Evolutionary conservation across 768 basidiomycete genomes (phyloP), one percentile per base, ranked within the genome.

Genomic region (Rubroboletus satanas): DNA sequence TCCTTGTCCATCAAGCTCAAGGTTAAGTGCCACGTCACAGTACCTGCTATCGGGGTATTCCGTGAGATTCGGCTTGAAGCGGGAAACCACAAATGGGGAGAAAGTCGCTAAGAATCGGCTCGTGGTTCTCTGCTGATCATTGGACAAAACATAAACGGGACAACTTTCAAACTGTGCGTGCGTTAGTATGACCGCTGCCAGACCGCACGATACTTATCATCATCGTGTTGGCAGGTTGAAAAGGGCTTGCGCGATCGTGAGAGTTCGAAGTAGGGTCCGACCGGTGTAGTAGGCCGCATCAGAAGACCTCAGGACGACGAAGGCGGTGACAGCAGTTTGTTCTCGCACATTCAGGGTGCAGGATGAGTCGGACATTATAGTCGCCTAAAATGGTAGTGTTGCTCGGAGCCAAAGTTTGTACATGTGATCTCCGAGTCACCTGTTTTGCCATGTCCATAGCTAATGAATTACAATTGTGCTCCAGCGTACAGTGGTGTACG

Each of bases 21-120:
- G 26, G 43, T 21, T 37, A 48, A 17, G 36, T 60, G 61, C 57
- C 61, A 63, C 50, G 62, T 63, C 60, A 44, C 35, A 12, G 35
- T 4, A 21, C 45, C 28, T 47, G 33, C 29, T 11, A 33, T 51
- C 42, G 26, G 26, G 31, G 26, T 11, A 11, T 21, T 33, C 14
- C 36, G 51, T 37, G 51, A 29, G 49, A 44, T 31, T 15, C 36
- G 2, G 2, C 21, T 21, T 21, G 21, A 49, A 17, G 11, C 29
- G n/a, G 26, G 54, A 38, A 37, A 6, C 23, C 8, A 7, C 11
- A 26, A 12, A 46, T 32, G 54, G 33, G 39, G 42, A 50, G 36
- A 44, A 23, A 8, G 35, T 35, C 23, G 17, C 46, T 28, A 36
- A 31, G 31, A 26, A 15, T 36, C n/a, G 29, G n/a, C 4, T 35